These are phyloP conservation scores for Coemansia sp. DNA, from an alignment of 192 early-diverging fungal species.

Conservation along the genomic window DNA sequence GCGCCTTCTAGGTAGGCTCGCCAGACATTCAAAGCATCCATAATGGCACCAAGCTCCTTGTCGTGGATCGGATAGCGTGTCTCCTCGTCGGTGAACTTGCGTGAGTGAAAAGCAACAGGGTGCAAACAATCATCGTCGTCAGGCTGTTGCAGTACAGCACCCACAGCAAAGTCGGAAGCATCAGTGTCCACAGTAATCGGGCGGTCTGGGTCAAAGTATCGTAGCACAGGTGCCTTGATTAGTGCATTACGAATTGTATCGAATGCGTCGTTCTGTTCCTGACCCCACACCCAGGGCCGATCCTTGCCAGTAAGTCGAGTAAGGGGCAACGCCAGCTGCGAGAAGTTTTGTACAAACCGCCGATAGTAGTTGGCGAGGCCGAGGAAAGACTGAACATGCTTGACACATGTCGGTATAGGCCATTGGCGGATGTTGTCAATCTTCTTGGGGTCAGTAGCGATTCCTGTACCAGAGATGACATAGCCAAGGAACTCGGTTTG, in stretches of 20 bases:
- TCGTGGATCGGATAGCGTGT: too few species aligned
- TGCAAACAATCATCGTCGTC: constrained; percentile 4
- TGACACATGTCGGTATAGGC: constrained; percentile 12
- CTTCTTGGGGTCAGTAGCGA: constrained; percentile 10
- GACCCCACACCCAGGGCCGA: too few species aligned
- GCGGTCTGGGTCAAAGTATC: constrained; percentile 1
- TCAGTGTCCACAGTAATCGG: constrained; percentile 2
- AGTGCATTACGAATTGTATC: constrained; percentile 5
- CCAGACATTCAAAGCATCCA: too few species aligned
- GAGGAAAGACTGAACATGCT: constrained; percentile 26
- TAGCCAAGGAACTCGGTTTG: constrained; percentile 9
- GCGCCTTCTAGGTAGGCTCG: too few species aligned
- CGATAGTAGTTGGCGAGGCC: constrained; percentile 39
- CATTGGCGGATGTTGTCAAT: constrained; percentile 2
- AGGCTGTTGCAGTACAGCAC: constrained; percentile 3
- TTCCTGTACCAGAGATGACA: not conserved
- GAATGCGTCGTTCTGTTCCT: not conserved
- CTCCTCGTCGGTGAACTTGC: too few species aligned
- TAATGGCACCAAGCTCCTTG: too few species aligned
- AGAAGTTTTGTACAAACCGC: constrained; percentile 15
- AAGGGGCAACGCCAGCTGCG: too few species aligned
- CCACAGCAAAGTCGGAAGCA: constrained; percentile 9
- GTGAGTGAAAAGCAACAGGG: too few species aligned
- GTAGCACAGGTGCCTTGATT: constrained; percentile 5
- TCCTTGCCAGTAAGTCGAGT: too few species aligned